A percentile compares a stretch with the other conserved stretches of the same genome.
phyloP scores from a whole-genome alignment of 257 asterid species.

The Solanum sitiens region DNA sequence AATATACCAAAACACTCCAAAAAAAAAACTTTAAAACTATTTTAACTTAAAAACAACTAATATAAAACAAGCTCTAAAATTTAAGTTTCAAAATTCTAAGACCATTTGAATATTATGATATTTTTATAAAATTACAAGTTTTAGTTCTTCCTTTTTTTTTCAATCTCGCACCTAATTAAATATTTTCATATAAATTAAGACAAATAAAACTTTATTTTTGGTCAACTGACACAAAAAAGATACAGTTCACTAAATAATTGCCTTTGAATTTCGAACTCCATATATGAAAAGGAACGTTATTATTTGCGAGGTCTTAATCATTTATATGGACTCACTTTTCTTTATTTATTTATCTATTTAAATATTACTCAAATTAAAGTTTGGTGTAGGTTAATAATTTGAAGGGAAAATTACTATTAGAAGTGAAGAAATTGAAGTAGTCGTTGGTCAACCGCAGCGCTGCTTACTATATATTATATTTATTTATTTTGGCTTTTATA shows the following conservation, averaged over 20 bases:
- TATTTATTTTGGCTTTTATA: not conserved
- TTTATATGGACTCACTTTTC: too few relatives aligned
- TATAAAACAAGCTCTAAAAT: too few relatives aligned
- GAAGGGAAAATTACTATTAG: not conserved
- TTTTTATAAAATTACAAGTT: not conserved
- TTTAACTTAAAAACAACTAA: too few relatives aligned
- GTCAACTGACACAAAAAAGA: too few relatives aligned
- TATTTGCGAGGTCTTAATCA: too few relatives aligned
- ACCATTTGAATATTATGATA: not conserved
- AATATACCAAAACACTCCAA: too few relatives aligned
- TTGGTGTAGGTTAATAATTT: not conserved
- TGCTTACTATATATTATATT: not conserved
- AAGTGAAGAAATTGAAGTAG: not conserved
- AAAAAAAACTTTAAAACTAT: too few relatives aligned
- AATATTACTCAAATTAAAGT: not conserved
- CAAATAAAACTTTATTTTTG: not conserved
- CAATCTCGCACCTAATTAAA: not conserved
- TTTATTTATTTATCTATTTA: not conserved
- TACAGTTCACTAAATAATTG: too few relatives aligned
- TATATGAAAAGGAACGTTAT: too few relatives aligned
- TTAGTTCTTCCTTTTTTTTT: too few relatives aligned
- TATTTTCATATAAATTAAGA: not conserved
- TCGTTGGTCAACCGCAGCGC: not conserved
- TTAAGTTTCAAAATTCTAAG: not conserved
- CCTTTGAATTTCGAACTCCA: too few relatives aligned